Conservation (phyloP, 2,329 filamentous ascomycete species). For the Phoma sp. region DNA sequence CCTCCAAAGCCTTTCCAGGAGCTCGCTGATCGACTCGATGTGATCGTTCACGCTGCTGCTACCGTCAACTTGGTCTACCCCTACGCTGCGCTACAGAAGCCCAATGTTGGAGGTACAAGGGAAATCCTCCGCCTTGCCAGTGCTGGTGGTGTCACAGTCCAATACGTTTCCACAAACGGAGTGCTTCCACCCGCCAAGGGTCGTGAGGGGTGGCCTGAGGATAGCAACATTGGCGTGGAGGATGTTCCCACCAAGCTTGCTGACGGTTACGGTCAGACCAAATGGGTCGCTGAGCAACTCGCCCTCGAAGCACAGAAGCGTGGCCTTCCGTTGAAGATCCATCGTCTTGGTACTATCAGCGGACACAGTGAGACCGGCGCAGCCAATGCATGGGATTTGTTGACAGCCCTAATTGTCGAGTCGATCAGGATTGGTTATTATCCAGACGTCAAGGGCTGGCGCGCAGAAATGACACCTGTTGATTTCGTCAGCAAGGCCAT, state of each 20-base stretch:
- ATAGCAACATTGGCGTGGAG: conserved; percentile 68
- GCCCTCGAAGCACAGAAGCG: conserved; percentile 71
- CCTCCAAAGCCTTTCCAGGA: conserved; percentile 68
- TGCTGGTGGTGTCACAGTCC: conserved; percentile 71
- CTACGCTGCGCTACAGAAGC: conserved; percentile 74
- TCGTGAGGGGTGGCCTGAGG: conserved; percentile 72
- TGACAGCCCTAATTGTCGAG: conserved; percentile 78
- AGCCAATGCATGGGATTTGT: conserved; percentile 77
- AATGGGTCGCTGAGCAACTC: conserved; percentile 81
- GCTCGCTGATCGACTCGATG: conserved; percentile 69
- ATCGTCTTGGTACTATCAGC: conserved; percentile 77
- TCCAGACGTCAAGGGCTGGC: conserved; percentile 75
- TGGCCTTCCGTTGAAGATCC: conserved; percentile 72
- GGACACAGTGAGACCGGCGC: conserved; percentile 77
- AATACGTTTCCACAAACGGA: conserved; percentile 81
- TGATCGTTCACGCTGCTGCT: conserved; percentile 78
- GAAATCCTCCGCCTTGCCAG: conserved; percentile 76
- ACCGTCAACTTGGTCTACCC: conserved; percentile 78
- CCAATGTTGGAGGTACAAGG: conserved; percentile 79
- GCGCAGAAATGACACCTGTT: conserved; percentile 82
- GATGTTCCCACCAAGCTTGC: conserved; percentile 71
- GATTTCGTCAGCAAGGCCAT: conserved; percentile 81
- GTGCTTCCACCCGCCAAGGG: conserved; percentile 70
- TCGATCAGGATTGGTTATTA: conserved; percentile 74
- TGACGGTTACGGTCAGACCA: conserved; percentile 80